Evolutionary conservation across 345 rosid species (phyloP), one percentile per base, ranked within the genome.

Genomic region (Euphorbia lathyris): DNA sequence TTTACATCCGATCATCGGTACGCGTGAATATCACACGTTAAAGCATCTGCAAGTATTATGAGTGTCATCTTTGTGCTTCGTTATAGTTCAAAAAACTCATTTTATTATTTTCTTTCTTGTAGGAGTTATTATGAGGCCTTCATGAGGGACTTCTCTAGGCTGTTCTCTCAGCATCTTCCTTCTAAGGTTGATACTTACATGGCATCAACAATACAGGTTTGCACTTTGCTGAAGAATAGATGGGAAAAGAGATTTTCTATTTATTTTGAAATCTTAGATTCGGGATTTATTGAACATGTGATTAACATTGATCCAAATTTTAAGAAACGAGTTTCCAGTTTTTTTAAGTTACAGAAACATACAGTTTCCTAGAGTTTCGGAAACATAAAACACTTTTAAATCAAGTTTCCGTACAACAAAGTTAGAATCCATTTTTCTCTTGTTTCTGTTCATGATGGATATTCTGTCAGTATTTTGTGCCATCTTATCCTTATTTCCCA

Each of bases 121-220:
- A 94, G 97, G 67, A 83, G 77, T 32, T 91, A 87, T 76, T 94
- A 91, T 62, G 92, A 88, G 82, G 83, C 76, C 83, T 88, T 91
- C 59, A 79, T 94, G 55, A 84, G 98, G 81, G 97, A 91, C 70
- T 78, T 91, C 68, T 70, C 96, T 40, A 82, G 79, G 83, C 89
- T 80, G 65, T 77, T 91, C 51, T 68, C 81, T 67, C 94, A 80
- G 36, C 85, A 85, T 65, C 79, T 86, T 71, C 78, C 89, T 9
- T 82, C 90, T 66, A 85, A 97, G 77, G 83, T 91, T 30, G 94
- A 83, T 70, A 81, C 87, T 56, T 94, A 84, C 80, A 76, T 94
- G 89, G 96, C 86, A 60, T 84, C 97, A 66, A 79, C 86, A 68
- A 78, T 93, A 74, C 98, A 90, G 98, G 98, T 93, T 74, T 67